phyloP scores from a whole-genome alignment of 768 basidiomycete genomes.

The Leccinum incarnatum region DNA sequence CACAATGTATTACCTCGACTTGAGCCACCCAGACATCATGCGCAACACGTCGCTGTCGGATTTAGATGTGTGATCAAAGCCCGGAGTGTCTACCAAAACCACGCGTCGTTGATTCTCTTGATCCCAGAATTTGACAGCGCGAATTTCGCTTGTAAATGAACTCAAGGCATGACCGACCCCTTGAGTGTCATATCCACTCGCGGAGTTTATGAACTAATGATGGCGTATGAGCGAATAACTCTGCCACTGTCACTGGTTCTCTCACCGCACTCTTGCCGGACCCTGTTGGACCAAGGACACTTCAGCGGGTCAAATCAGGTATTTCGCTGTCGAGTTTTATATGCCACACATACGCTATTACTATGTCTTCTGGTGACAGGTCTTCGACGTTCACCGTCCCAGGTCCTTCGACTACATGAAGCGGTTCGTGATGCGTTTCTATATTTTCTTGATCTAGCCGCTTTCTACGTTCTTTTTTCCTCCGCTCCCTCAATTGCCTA shows the following conservation, averaged over 20 bases:
- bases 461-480: neutral
- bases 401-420: neutral
- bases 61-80: conserved; percentile 20
- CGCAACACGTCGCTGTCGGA: conserved; percentile 13
- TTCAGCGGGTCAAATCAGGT: neutral
- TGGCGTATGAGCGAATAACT: neutral
- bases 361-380: conserved; percentile 1
- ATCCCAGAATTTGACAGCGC: conserved; percentile 5
- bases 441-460: neutral
- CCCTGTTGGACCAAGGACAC: conserved; percentile 13
- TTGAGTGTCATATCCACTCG: neutral
- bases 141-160: conserved; percentile 14
- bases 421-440: neutral
- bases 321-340: neutral
- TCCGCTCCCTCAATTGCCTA: too few relatives aligned
- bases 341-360: conserved; percentile 10
- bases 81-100: conserved; percentile 26
- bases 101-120: neutral
- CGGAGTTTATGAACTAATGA: conserved; percentile 12
- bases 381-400: neutral
- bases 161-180: conserved; percentile 10
- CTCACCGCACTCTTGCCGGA: conserved; percentile 16
- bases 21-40: conserved; percentile 16
- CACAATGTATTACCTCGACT: conserved; percentile 5
- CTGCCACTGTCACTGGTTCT: neutral